Conservation (phyloP, 192 early-diverging fungal species). For the Coemansia sp. region DNA sequence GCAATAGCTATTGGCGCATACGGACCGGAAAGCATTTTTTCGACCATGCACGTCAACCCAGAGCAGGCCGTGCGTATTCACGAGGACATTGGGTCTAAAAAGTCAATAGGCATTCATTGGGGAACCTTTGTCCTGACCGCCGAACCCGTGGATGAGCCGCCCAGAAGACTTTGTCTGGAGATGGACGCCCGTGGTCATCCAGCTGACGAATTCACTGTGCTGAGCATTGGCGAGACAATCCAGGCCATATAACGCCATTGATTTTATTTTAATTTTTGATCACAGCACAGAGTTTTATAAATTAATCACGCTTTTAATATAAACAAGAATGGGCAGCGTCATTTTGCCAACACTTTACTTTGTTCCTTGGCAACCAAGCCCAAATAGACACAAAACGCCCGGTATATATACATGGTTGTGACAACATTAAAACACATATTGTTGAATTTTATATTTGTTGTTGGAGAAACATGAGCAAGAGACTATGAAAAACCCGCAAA, state of each 20-base stretch:
- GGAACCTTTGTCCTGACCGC: constrained; percentile 78
- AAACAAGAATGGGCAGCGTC: too few species aligned
- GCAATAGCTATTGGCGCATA: constrained; percentile 89
- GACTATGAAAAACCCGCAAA: too few species aligned
- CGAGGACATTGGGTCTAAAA: constrained; percentile 66
- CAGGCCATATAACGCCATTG: not conserved
- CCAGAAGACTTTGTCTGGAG: constrained; percentile 58
- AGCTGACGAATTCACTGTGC: constrained; percentile 42
- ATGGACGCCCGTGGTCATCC: constrained; percentile 60
- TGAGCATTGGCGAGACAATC: constrained; percentile 59
- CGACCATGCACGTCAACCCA: constrained; percentile 74
- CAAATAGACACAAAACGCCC: too few species aligned
- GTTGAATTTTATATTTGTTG: too few species aligned
- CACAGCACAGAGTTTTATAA: not conserved
- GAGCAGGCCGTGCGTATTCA: constrained; percentile 82
- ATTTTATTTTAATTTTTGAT: not conserved
- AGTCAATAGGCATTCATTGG: constrained; percentile 82
- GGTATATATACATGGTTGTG: too few species aligned
- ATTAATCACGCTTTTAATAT: too few species aligned
- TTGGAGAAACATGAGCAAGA: too few species aligned
- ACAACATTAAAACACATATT: too few species aligned
- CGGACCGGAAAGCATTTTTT: constrained; percentile 67
- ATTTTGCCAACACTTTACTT: too few species aligned
- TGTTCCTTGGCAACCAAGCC: too few species aligned
- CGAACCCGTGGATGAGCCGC: constrained; percentile 72